Conservation (phyloP, 345 rosid genomes). For the Acer negundo region DNA sequence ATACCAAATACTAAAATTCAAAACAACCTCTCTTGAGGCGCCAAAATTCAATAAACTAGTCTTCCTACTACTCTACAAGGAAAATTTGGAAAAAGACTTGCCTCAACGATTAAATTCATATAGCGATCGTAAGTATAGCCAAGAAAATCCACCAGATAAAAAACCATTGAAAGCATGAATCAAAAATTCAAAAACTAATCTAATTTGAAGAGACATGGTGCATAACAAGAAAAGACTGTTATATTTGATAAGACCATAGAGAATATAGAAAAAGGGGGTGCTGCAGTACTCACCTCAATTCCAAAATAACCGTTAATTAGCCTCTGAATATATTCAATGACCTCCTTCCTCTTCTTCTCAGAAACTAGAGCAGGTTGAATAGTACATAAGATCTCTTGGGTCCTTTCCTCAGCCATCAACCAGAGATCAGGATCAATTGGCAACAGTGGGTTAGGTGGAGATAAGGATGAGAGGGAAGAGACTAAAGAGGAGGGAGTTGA, state of each 20-base stretch:
- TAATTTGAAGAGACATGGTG: conserved; percentile 1
- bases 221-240: neutral
- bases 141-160: neutral
- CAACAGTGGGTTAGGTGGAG: conserved; percentile 36
- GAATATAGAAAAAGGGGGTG: conserved; percentile 10
- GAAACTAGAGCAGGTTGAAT: conserved; percentile 71
- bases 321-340: conserved; percentile 54
- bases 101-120: conserved; percentile 12
- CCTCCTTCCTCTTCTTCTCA: conserved; percentile 61
- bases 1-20: conserved; percentile 1
- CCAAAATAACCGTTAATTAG: conserved; percentile 55
- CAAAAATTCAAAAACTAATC: conserved; percentile 6
- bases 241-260: neutral
- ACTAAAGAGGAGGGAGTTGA: conserved; percentile 46
- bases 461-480: conserved; percentile 28
- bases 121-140: neutral
- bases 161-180: neutral
- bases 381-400: conserved; percentile 62
- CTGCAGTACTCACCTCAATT: conserved; percentile 58
- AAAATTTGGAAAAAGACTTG: conserved; percentile 15
- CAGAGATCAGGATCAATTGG: conserved; percentile 58
- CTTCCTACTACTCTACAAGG: neutral
- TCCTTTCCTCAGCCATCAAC: conserved; percentile 75
- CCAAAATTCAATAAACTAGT: conserved; percentile 1
- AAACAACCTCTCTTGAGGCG: conserved; percentile 6